Evolutionary conservation across 257 asterid genomes (phyloP).

Genomic region (Solanum paucissectum): DNA sequence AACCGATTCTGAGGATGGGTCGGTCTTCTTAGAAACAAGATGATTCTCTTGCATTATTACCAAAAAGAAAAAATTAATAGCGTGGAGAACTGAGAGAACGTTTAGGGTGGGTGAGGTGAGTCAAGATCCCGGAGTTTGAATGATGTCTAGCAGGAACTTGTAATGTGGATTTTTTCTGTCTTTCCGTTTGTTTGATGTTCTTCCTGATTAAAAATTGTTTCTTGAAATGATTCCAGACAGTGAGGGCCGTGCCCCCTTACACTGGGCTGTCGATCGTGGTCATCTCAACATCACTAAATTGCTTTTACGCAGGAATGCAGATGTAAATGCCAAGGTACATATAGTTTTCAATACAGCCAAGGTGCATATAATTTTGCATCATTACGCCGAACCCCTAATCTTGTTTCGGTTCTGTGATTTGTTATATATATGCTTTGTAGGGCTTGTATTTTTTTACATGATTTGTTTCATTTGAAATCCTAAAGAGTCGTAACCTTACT

Average conservation of each 20-base stretch:
- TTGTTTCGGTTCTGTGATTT: background rate
- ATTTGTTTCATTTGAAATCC: background rate
- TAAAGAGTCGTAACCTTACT: background rate
- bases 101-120: background rate
- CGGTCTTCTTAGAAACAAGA: background rate
- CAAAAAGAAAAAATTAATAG: background rate
- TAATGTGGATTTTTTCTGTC: background rate
- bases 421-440: background rate
- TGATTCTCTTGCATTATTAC: background rate
- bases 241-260: slow-evolving; percentile 94
- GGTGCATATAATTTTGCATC: slow-evolving; percentile 24
- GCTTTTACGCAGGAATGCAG: slow-evolving; percentile 67
- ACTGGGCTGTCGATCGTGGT: slow-evolving; percentile 99
- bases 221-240: slow-evolving; percentile 55
- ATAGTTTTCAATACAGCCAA: slow-evolving; percentile 15
- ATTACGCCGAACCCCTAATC: background rate
- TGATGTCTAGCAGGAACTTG: background rate
- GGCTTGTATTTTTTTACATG: background rate
- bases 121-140: background rate
- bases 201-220: slow-evolving; percentile 6
- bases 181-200: background rate
- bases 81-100: background rate
- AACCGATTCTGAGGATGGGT: background rate
- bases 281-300: slow-evolving; percentile 47
- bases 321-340: slow-evolving; percentile 74